A percentile compares a stretch with the other conserved stretches of the same genome.
Conservation (phyloP, 352 stramenopile species). For the Phytophthora boehmeriae region DNA sequence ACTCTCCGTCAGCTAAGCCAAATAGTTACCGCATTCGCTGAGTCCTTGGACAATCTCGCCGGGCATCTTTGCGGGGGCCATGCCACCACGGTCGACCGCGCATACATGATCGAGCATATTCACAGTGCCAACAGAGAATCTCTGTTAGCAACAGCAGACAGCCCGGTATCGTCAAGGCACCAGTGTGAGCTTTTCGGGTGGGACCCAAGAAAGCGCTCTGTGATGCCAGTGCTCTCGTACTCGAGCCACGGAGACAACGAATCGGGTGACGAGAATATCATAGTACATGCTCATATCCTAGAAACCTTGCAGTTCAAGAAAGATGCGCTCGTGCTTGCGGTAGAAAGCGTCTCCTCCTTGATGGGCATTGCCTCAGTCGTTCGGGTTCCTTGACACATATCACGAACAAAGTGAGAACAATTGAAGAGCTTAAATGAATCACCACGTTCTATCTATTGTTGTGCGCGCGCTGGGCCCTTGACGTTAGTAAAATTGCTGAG, state of each 20-base stretch:
- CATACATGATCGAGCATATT: conserved; percentile 32
- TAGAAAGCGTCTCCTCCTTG: conserved; percentile 51
- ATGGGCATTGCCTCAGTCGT: conserved; percentile 48
- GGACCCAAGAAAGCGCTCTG: conserved; percentile 24
- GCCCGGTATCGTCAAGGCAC: background rate
- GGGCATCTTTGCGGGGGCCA: conserved; percentile 23
- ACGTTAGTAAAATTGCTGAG: conserved; percentile 56
- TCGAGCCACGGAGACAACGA: conserved; percentile 3
- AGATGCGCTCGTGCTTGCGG: conserved; percentile 42
- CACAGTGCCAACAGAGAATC: conserved; percentile 31
- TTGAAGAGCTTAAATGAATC: background rate
- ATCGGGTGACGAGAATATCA: conserved; percentile 17
- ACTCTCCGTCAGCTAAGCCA: conserved; percentile 40
- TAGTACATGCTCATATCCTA: conserved; percentile 44
- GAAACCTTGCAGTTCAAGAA: conserved; percentile 51
- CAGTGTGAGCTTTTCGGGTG: conserved; percentile 45
- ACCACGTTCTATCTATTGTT: conserved; percentile 26
- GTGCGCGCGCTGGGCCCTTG: background rate
- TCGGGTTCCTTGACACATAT: conserved; percentile 25
- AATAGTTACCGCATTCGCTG: conserved; percentile 32
- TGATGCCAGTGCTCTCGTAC: conserved; percentile 33
- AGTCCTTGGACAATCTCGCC: conserved; percentile 30
- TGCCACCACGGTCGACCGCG: conserved; percentile 12
- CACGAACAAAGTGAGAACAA: background rate
- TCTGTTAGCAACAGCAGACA: background rate